Percentiles rank a stretch among this genome's conserved stretches.
Conservation (phyloP, 1,139 yeast genomes). For the Candida sojae region DNA sequence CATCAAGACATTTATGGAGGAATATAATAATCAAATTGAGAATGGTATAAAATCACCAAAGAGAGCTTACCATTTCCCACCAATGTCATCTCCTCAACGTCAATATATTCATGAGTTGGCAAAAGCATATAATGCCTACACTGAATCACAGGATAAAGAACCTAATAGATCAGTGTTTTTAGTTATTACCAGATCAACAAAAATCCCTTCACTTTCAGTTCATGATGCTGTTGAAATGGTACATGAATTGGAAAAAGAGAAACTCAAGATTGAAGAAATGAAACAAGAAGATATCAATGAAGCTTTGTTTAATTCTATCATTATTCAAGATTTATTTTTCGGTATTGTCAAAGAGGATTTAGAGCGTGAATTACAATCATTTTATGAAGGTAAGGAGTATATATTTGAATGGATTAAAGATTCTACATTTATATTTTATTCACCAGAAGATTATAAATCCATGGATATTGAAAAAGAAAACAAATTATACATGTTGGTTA, state of each 20-base stretch:
- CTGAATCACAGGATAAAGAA: slow-evolving; percentile 80
- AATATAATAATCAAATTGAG: slow-evolving; percentile 23
- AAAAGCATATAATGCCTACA: slow-evolving; percentile 54
- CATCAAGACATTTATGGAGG: slow-evolving; percentile 49
- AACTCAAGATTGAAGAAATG: slow-evolving; percentile 22
- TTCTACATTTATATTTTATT: slow-evolving; percentile 45
- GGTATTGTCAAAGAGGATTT: slow-evolving; percentile 51
- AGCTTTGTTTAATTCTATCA: slow-evolving; percentile 50
- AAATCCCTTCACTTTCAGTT: slow-evolving; percentile 30
- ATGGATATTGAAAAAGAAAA: slow-evolving; percentile 33
- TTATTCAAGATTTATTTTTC: slow-evolving; percentile 53
- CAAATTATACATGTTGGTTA: slow-evolving; percentile 33
- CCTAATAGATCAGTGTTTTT: slow-evolving; percentile 76
- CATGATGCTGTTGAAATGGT: slow-evolving; percentile 27
- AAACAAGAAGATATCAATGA: slow-evolving; percentile 23
- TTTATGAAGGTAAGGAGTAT: slow-evolving; percentile 20
- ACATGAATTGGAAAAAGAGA: slow-evolving; percentile 32
- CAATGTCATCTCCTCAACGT: slow-evolving; percentile 72
- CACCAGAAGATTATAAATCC: slow-evolving; percentile 21
- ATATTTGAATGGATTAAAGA: slow-evolving; percentile 41
- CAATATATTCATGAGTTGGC: slow-evolving; percentile 72
- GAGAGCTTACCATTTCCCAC: slow-evolving; percentile 58
- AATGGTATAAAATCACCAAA: slow-evolving; percentile 14
- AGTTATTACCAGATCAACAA: slow-evolving; percentile 40
- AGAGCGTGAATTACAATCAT: slow-evolving; percentile 25